These are phyloP conservation scores for Vitis hybrid DNA, from an alignment of 177 flowering plant genomes.

Conservation along the genomic window DNA sequence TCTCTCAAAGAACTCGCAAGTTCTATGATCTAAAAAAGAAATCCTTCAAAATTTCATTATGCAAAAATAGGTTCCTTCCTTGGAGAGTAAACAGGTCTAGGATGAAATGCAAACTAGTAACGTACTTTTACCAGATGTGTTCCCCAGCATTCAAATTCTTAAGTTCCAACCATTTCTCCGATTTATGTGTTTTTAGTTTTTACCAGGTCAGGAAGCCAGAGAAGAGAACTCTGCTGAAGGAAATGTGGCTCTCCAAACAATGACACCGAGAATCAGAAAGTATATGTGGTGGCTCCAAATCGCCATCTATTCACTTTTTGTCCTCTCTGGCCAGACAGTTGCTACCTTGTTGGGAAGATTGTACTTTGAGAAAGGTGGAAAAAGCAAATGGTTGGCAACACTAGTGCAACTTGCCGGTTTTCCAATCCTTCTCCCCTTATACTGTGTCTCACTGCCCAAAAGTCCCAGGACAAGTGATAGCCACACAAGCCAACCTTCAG, in stretches of 20 bases:
- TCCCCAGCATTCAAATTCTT: no score
- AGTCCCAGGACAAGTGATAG: not conserved
- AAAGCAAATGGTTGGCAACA: constrained; percentile 47
- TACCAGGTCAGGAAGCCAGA: constrained; percentile 8
- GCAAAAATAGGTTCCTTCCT: no score
- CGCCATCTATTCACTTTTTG: constrained; percentile 21
- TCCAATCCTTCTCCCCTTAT: constrained; percentile 40
- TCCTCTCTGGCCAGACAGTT: constrained; percentile 33
- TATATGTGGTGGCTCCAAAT: constrained; percentile 31
- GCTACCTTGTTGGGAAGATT: constrained; percentile 40
- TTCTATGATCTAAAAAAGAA: no score
- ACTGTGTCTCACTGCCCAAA: constrained; percentile 6
- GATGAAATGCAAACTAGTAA: no score
- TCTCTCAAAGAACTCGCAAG: no score
- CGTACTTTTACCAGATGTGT: no score
- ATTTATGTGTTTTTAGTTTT: not conserved
- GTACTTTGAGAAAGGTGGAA: constrained; percentile 47
- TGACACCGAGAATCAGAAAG: not conserved
- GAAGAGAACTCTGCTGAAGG: not conserved
- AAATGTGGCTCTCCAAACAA: constrained; percentile 1
- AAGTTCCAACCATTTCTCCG: not conserved
- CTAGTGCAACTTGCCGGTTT: constrained; percentile 31
- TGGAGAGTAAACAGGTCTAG: no score
- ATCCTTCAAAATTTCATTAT: no score
- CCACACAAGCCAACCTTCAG: not conserved